Conservation (phyloP, 768 basidiomycete species). For the Leucosporidium creatinivorum region DNA sequence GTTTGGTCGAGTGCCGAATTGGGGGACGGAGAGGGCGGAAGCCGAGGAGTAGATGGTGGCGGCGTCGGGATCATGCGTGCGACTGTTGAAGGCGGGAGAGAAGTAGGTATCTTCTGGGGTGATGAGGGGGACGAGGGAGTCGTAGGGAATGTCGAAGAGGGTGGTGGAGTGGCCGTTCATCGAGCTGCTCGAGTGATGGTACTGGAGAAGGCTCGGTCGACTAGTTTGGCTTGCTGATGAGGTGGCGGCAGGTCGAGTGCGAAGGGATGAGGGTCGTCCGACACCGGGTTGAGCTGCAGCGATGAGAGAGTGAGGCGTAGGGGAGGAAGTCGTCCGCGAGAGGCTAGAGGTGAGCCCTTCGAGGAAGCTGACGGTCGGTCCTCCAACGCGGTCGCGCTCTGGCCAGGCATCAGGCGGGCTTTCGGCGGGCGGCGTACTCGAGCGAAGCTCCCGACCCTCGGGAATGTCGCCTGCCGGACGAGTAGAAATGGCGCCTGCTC, state of each 20-base stretch:
- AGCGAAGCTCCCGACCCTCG: background rate
- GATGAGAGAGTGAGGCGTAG: constrained; percentile 5
- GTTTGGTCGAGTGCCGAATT: constrained; percentile 10
- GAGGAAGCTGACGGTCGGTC: constrained; percentile 23
- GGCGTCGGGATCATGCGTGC: constrained; percentile 24
- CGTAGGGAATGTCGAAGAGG: constrained; percentile 36
- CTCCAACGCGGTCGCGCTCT: constrained; percentile 5
- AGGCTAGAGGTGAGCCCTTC: constrained; percentile 18
- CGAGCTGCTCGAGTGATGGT: constrained; percentile 11
- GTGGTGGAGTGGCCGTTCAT: constrained; percentile 1
- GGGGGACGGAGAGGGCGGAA: constrained; percentile 15
- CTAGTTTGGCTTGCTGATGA: background rate
- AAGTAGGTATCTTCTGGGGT: constrained; percentile 32
- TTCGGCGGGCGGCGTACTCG: background rate
- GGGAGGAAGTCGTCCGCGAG: constrained; percentile 19
- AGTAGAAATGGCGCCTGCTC: background rate
- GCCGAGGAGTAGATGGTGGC: constrained; percentile 31
- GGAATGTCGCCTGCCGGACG: background rate
- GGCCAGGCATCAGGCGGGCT: background rate
- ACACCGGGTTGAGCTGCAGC: background rate
- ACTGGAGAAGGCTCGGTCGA: constrained; percentile 4
- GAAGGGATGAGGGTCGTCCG: constrained; percentile 22
- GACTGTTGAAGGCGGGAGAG: constrained; percentile 26
- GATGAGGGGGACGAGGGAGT: constrained; percentile 42
- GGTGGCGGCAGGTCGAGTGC: background rate